A percentile compares a stretch with the other conserved stretches of the same genome.
Conservation (phyloP, 2,329 filamentous ascomycete genomes). For the Nigrospora osmanthi region DNA sequence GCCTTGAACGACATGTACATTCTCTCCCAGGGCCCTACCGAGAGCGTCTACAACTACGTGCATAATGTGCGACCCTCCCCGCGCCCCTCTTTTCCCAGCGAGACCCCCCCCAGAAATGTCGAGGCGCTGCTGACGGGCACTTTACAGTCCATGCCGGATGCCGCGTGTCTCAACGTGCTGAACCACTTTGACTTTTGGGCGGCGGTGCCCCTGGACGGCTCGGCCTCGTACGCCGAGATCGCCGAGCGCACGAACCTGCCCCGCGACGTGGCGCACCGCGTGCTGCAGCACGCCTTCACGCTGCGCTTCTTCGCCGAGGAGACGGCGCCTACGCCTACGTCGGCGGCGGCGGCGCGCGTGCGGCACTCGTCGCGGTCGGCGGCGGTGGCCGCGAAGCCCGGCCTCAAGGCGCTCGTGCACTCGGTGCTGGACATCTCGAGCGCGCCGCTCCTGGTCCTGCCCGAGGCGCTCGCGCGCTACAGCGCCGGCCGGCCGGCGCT, state of each 20-base stretch:
- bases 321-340: too few relatives aligned
- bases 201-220: conserved; percentile 37
- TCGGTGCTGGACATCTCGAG: conserved; percentile 28
- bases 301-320: conserved; percentile 28
- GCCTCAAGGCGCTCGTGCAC: conserved; percentile 26
- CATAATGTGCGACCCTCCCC: conserved; percentile 24
- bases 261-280: conserved; percentile 25
- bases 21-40: conserved; percentile 38
- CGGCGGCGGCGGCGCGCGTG: conserved; percentile 16
- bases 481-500: conserved; percentile 20
- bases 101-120: neutral
- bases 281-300: conserved; percentile 29
- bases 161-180: conserved; percentile 34
- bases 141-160: conserved; percentile 32
- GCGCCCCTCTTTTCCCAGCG: neutral
- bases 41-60: conserved; percentile 38
- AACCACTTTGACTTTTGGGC: conserved; percentile 46
- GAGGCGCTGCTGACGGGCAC: conserved; percentile 2
- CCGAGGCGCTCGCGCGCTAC: conserved; percentile 22
- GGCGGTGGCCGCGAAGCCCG: conserved; percentile 22
- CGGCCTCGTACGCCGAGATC: conserved; percentile 33
- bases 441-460: conserved; percentile 25
- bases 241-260: conserved; percentile 28
- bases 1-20: conserved; percentile 36
- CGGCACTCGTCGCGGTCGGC: conserved; percentile 30